These are phyloP conservation scores for Saitozyma podzolica DNA, from an alignment of 768 basidiomycete species.

Conservation along the genomic window DNA sequence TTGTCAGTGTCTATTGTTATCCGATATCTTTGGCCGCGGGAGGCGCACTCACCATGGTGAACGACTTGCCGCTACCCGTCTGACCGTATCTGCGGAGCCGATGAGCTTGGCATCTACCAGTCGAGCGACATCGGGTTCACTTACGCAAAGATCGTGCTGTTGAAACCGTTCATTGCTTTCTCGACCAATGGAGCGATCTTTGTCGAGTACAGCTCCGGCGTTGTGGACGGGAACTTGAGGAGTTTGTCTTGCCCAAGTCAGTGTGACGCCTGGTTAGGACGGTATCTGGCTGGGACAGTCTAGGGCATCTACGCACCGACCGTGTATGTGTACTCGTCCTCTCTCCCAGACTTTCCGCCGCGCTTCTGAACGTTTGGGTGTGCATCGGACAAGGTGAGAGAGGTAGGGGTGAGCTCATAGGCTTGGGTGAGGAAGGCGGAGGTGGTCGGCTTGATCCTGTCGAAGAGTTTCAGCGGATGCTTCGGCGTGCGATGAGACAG, in stretches of 20 bases:
- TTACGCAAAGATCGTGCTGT: constrained; percentile 51
- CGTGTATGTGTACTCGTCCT: constrained; percentile 47
- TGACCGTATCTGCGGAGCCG: constrained; percentile 43
- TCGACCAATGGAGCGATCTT: constrained; percentile 47
- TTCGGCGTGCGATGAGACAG: not conserved
- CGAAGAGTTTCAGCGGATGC: not conserved
- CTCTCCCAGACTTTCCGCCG: constrained; percentile 48
- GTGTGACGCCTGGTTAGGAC: no score
- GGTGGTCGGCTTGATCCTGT: constrained; percentile 43
- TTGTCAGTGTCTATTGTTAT: constrained; percentile 4
- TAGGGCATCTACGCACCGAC: constrained; percentile 38
- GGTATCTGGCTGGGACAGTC: not conserved
- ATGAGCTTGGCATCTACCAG: constrained; percentile 7
- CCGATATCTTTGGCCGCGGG: not conserved
- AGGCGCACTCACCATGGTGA: constrained; percentile 38
- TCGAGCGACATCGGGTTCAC: constrained; percentile 1
- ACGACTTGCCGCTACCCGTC: constrained; percentile 49
- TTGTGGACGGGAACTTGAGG: constrained; percentile 40
- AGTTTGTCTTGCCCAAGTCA: constrained; percentile 31
- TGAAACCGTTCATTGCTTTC: constrained; percentile 52
- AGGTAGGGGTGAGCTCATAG: constrained; percentile 43
- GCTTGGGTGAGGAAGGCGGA: constrained; percentile 31
- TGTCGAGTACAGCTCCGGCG: constrained; percentile 39
- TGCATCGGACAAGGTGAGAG: constrained; percentile 39
- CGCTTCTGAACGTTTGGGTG: constrained; percentile 50